Evolutionary conservation across 345 rosid genomes (phyloP).

Genomic region (Eutrema heterophyllum): DNA sequence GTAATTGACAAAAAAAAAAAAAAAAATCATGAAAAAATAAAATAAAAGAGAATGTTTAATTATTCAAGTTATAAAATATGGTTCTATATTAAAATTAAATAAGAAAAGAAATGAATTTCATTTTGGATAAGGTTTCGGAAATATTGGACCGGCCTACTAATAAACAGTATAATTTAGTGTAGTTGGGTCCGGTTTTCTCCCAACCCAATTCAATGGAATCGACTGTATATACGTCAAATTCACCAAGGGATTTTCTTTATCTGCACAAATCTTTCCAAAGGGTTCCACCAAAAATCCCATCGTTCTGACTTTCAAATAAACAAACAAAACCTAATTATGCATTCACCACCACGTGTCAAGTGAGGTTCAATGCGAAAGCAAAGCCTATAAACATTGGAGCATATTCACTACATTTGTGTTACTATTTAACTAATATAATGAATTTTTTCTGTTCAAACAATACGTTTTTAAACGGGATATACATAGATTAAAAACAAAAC

Average conservation of each 20-base stretch:
- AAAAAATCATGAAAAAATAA: too few species aligned
- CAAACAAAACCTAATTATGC: neutral
- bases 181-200: neutral
- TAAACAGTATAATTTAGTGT: neutral
- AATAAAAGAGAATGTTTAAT: too few species aligned
- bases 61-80: too few species aligned
- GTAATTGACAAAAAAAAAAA: too few species aligned
- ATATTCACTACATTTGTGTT: neutral
- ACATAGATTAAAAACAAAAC: too few species aligned
- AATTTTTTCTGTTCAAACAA: too few species aligned
- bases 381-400: neutral
- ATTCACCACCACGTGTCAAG: slow-evolving; percentile 12
- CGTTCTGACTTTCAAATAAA: neutral
- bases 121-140: too few species aligned
- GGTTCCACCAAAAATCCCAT: slow-evolving; percentile 24
- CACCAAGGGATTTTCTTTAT: neutral
- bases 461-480: too few species aligned
- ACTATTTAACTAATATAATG: too few species aligned
- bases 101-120: too few species aligned
- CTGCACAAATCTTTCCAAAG: neutral
- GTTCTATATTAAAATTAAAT: too few species aligned
- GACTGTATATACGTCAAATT: neutral
- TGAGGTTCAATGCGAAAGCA: neutral
- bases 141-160: too few species aligned
- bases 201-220: neutral